Evolutionary conservation across 164 flowering plant genomes (phyloP), one percentile per base, ranked within the genome.

Genomic region (Magnolia changhungtana): DNA sequence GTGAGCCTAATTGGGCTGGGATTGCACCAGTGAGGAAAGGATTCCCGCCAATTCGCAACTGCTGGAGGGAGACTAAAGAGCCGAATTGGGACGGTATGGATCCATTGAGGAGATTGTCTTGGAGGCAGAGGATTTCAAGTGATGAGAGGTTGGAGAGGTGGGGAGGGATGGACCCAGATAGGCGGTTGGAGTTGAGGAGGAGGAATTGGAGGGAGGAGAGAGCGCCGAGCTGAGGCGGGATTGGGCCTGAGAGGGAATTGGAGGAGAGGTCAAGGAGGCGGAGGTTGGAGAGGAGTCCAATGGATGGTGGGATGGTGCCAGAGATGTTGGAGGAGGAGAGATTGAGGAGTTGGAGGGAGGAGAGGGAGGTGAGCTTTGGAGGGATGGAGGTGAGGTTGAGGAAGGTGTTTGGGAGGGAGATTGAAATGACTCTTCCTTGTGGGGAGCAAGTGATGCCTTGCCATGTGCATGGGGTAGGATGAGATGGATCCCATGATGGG

Each of bases 311-410:
- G 74, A 95, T 95, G 50, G 86, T 6, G 27, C 99, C 99, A 1
- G 99, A 93, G 67, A 95, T 75, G 70, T 95, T 95, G 75, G 98
- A 87, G 75, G 97, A 77, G 73, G 99, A 95, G 81, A 95, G 98
- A 63, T 95, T 95, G 78, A 95, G 92, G 64, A 93, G 94, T 63
- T 92, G 97, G 1, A 95, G 84, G 58, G 85, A 90, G 4, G 99
- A 84, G 63, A 95, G 94, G 16, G 98, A 88, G 4, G 96, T 86
- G 50, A 95, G 85, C 16, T 79, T 78, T 0, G 89, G 73, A 7
- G 98, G 98, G 5, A 92, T 37, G 2, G 90, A 84, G 23, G 99
- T 87, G 27, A 92, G 89, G 71, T 93, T 95, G 65, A 95, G 92
- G 79, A 95, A 93, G 58, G 91, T 91, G 81, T 93, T 80, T 8